Conservation (phyloP, 2,329 filamentous ascomycete species). For the Hysterium pulicare region DNA sequence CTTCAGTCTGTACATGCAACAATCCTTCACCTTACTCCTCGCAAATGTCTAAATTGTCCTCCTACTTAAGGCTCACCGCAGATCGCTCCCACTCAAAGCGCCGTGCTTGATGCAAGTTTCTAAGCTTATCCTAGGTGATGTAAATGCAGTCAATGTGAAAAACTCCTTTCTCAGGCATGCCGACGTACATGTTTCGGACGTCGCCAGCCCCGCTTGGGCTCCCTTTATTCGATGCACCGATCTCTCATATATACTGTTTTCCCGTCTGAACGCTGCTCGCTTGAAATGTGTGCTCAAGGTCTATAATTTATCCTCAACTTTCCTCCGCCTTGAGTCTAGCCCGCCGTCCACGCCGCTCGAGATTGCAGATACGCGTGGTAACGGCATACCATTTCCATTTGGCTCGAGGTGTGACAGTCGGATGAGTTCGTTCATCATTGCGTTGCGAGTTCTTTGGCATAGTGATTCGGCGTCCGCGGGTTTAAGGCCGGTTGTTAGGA, state of each 20-base stretch:
- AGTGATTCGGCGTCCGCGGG: constrained; percentile 34
- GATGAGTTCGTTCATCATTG: constrained; percentile 36
- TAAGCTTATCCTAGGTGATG: no score
- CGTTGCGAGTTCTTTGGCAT: constrained; percentile 27
- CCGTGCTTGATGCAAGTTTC: no score
- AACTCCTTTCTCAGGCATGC: background rate
- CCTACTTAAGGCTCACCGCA: no score
- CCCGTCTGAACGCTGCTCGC: no score
- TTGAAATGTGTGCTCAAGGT: background rate
- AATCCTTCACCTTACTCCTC: no score
- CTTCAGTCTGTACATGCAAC: no score
- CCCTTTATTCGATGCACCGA: no score
- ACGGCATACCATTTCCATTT: constrained; percentile 17
- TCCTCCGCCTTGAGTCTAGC: background rate
- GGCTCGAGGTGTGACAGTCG: constrained; percentile 26
- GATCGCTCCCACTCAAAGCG: no score
- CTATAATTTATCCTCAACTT: background rate
- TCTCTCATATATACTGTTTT: no score
- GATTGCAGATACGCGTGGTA: background rate
- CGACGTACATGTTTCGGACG: no score
- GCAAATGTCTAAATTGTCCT: no score
- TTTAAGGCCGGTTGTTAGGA: constrained; percentile 32
- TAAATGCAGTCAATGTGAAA: background rate
- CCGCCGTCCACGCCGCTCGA: background rate
- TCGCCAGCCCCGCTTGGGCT: no score